phyloP scores from a whole-genome alignment of 352 stramenopile species.

The Phytophthora cactorum region DNA sequence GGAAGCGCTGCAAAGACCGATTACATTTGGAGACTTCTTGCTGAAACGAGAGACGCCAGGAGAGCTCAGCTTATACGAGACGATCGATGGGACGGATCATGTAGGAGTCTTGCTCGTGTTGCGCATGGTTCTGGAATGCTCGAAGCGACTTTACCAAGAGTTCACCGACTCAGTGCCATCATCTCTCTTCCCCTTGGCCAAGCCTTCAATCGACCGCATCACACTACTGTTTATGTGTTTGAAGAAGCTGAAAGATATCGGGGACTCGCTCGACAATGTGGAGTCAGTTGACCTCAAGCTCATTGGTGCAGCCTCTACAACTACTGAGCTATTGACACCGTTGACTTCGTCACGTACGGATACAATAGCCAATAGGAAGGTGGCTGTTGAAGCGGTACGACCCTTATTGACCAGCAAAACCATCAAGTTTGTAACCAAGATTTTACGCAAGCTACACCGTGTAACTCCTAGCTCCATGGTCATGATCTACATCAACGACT shows the following conservation, averaged over 20 bases:
- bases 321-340: slow-evolving; percentile 47
- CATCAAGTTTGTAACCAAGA: slow-evolving; percentile 78
- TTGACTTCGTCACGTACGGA: slow-evolving; percentile 17
- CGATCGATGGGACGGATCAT: slow-evolving; percentile 67
- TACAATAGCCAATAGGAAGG: slow-evolving; percentile 23
- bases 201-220: slow-evolving; percentile 57
- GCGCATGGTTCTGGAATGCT: slow-evolving; percentile 79
- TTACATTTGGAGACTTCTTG: slow-evolving; percentile 64
- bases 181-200: slow-evolving; percentile 59
- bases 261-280: slow-evolving; percentile 16
- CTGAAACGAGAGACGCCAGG: slow-evolving; percentile 25
- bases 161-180: slow-evolving; percentile 12
- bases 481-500: slow-evolving; percentile 67
- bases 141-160: slow-evolving; percentile 51
- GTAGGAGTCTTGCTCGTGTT: slow-evolving; percentile 73
- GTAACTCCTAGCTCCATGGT: slow-evolving; percentile 69
- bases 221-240: slow-evolving; percentile 82
- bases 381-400: slow-evolving; percentile 50
- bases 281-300: slow-evolving; percentile 60
- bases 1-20: slow-evolving; percentile 61
- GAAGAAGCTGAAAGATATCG: slow-evolving; percentile 74
- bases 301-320: slow-evolving; percentile 48
- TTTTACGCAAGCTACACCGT: slow-evolving; percentile 71
- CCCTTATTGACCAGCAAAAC: slow-evolving; percentile 64
- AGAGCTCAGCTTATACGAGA: slow-evolving; percentile 56